phyloP scores from a whole-genome alignment of 192 early-diverging fungal species.

The Spizellomyces sp. region DNA sequence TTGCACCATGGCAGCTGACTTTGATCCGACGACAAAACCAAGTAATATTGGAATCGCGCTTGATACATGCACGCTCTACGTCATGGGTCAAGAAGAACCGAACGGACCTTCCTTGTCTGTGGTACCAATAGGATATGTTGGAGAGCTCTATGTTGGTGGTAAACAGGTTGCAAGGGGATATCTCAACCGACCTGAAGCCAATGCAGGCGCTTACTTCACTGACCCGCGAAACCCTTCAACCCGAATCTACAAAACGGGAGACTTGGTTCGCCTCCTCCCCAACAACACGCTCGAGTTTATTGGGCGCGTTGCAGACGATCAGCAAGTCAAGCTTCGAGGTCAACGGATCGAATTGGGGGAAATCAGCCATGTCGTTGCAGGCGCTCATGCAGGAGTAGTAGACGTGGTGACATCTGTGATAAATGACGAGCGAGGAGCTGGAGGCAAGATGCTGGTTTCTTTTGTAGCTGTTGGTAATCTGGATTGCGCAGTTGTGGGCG shows the following conservation, averaged over 20 bases:
- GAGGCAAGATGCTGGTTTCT: constrained; percentile 9
- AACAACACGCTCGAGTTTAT: constrained; percentile 20
- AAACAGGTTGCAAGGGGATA: constrained; percentile 43
- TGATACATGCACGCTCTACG: constrained; percentile 6
- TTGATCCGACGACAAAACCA: constrained; percentile 11
- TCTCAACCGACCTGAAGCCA: constrained; percentile 47
- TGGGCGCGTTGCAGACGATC: constrained; percentile 19
- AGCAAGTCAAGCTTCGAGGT: constrained; percentile 32
- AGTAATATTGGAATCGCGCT: constrained; percentile 27
- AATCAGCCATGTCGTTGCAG: constrained; percentile 7
- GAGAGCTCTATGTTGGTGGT: constrained; percentile 48
- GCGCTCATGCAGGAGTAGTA: background rate
- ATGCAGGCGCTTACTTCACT: constrained; percentile 30
- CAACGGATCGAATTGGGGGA: constrained; percentile 35
- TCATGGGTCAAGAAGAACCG: constrained; percentile 5
- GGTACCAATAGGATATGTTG: constrained; percentile 20
- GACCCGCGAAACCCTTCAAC: constrained; percentile 24
- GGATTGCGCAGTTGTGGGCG: background rate
- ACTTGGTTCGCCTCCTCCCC: constrained; percentile 19
- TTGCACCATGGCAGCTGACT: constrained; percentile 20
- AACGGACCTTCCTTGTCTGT: background rate
- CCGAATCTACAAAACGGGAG: constrained; percentile 33
- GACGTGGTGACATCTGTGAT: constrained; percentile 7
- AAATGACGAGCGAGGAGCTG: background rate
- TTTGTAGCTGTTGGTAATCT: background rate